Conservation (phyloP, 768 basidiomycete genomes). For the Suillus weaverae region DNA sequence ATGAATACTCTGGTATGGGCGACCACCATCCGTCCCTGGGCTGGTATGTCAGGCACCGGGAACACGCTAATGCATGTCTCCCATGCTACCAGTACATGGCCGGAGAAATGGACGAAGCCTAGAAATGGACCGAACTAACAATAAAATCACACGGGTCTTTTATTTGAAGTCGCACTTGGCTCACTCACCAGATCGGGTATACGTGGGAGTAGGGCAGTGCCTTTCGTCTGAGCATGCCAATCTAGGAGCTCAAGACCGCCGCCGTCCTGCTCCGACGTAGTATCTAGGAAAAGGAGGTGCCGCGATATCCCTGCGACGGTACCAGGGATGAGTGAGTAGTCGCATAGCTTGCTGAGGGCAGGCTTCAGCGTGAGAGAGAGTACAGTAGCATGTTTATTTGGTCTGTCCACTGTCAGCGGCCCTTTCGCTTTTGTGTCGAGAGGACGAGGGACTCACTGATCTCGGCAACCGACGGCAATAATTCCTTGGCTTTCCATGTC, state of each 20-base stretch:
- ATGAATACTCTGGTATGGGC: slow-evolving; percentile 27
- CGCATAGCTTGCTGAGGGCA: slow-evolving; percentile 23
- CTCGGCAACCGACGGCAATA: slow-evolving; percentile 23
- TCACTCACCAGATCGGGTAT: slow-evolving; percentile 22
- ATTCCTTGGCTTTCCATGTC: slow-evolving; percentile 11
- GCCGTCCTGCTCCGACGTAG: slow-evolving; percentile 14
- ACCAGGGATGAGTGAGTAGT: slow-evolving; percentile 25
- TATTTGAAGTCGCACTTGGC: not conserved
- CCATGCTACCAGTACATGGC: slow-evolving; percentile 28
- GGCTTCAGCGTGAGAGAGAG: slow-evolving; percentile 18
- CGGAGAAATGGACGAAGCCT: slow-evolving; percentile 25
- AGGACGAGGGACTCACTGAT: slow-evolving; percentile 8
- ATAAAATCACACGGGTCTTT: not conserved
- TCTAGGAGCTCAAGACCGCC: slow-evolving; percentile 30
- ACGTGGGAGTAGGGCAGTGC: slow-evolving; percentile 26
- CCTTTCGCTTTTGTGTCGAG: not conserved
- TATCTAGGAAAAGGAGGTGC: slow-evolving; percentile 27
- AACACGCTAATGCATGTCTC: slow-evolving; percentile 29
- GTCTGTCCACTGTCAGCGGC: slow-evolving; percentile 10
- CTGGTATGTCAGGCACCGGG: slow-evolving; percentile 22
- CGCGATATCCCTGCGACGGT: slow-evolving; percentile 23
- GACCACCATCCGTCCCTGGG: slow-evolving; percentile 19
- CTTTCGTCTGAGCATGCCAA: slow-evolving; percentile 26
- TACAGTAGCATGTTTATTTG: slow-evolving; percentile 19
- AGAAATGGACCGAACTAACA: slow-evolving; percentile 26